Base-by-base conservation (phyloP, 2,329 filamentous ascomycete species). In the Ophiostoma sp. region DNA sequence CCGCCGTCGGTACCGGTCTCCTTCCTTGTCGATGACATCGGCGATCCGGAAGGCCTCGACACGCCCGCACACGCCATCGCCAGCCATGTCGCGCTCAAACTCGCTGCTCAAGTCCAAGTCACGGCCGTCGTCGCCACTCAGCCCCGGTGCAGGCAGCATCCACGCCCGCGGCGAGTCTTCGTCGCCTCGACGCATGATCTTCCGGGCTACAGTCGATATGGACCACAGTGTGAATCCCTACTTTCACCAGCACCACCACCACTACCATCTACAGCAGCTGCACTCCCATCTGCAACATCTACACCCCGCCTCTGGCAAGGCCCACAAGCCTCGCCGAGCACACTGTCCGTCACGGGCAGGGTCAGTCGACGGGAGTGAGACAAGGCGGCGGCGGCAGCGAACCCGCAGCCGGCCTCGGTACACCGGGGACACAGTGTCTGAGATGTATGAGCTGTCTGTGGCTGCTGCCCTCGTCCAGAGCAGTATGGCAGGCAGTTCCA, bases 1-100 rank as follows among this genome's bases (percentile, higher is more conserved):
- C 18, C 78, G 79, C n/a, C 76, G 76, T 67, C 75, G 79, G 18
- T 73, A 78, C 69, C 78, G 79, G 45, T 80, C 79, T 16, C 75
- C 75, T 2, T 66, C 68, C 2, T 2, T 64, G 14, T 14, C 64
- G 4, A 16, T 55, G 14, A 12, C 42, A n/a, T 44, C 52, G 7
- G 42, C 38, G 6, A 40, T 64, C 41, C 68, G 68, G 58, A 66
- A 68, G 6, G 67, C 67, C 5, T 66, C 67, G 3, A 36, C 67
- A 4, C 67, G 67, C 9, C 38, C 64, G 38, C 55, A 62, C n/a
- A 65, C 67, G 18, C 64, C 62, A 9, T 68, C 68, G 16, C 27
- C 27, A 27, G 27, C 27, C 27, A 27, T 27, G 27, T 64, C 68
- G 16, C 62, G 58, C 16, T 67, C 60, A 27, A 44, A 18, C 65